phyloP scores from a whole-genome alignment of 345 rosid genomes.

The Ceriops tagal region DNA sequence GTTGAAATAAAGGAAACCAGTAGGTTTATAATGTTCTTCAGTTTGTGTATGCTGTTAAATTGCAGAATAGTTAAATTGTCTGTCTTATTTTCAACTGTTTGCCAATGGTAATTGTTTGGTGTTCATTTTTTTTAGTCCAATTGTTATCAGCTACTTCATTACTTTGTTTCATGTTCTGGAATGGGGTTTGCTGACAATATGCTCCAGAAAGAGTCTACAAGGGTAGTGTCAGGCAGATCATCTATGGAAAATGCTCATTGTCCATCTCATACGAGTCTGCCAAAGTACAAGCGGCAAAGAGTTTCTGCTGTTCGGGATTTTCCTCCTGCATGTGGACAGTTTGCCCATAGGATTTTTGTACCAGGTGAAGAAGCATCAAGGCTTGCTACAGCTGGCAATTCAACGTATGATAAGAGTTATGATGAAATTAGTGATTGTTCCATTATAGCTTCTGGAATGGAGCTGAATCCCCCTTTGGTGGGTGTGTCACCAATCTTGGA shows the following conservation, averaged over 20 bases:
- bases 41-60: too few species aligned
- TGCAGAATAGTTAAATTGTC: too few species aligned
- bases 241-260: conserved; percentile 27
- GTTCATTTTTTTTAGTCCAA: not conserved
- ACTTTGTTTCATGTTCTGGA: conserved; percentile 22
- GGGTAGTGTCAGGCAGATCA: conserved; percentile 15
- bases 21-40: too few species aligned
- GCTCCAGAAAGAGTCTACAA: conserved; percentile 33
- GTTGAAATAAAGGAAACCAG: too few species aligned
- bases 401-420: not conserved
- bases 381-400: conserved; percentile 4
- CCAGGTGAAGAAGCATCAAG: conserved; percentile 9
- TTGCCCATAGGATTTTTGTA: conserved; percentile 13
- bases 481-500: not conserved
- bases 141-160: conserved; percentile 3
- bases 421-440: conserved; percentile 6
- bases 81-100: not conserved
- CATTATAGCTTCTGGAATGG: conserved; percentile 7
- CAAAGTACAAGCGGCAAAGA: conserved; percentile 41
- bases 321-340: conserved; percentile 46
- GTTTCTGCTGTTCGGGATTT: conserved; percentile 49
- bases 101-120: conserved; percentile 8
- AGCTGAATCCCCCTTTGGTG: conserved; percentile 5
- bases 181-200: conserved; percentile 38
- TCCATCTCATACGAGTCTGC: conserved; percentile 9